Evolutionary conservation across 208 protist genomes (phyloP).

Genomic region (Trypanosoma conorhini): DNA sequence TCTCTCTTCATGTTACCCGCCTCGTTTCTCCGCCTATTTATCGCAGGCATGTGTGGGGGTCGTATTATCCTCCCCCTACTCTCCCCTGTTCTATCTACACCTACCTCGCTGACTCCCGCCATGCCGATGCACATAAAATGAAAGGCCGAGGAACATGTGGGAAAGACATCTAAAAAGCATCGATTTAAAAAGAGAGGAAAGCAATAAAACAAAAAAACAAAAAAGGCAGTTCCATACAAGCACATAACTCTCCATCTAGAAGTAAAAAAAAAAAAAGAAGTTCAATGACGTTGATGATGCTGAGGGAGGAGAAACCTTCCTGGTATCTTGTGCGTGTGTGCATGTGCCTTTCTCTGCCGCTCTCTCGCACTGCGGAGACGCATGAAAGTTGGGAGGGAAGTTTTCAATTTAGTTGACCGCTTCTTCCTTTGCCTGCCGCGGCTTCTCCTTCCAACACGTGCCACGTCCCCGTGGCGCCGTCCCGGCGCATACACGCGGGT

Average conservation of each 20-base stretch:
- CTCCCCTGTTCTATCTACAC: no score
- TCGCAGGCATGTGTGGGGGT: no score
- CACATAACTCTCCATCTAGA: conserved; percentile 1
- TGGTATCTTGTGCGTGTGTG: neutral
- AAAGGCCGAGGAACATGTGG: neutral
- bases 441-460: conserved; percentile 2
- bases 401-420: neutral
- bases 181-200: neutral
- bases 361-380: neutral
- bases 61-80: neutral
- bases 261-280: neutral
- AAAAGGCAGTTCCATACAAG: neutral
- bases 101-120: neutral
- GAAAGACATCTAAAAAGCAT: no score
- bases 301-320: neutral
- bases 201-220: neutral
- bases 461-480: neutral
- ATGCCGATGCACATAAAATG: neutral
- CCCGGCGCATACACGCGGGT: conserved; percentile 5
- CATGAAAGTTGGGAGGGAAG: no score
- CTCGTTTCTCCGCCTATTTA: no score
- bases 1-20: no score
- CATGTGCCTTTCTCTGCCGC: neutral
- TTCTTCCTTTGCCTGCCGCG: neutral
- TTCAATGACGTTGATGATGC: neutral